Conservation (phyloP, 306 rosid species). For the Parietaria judaica region DNA sequence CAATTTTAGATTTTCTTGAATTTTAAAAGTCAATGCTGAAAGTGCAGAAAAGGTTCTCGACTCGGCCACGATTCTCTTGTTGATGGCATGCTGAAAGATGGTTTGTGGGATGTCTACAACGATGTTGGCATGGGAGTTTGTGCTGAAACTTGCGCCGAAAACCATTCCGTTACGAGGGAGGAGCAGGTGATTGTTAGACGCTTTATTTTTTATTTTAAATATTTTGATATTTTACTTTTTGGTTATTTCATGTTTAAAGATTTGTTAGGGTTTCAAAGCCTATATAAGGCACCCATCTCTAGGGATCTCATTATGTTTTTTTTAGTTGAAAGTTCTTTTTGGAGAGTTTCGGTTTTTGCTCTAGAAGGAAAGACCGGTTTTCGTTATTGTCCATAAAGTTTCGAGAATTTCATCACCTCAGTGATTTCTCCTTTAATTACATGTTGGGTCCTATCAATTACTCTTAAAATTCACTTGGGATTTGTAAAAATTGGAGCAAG, state of each 20-base stretch:
- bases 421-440: too few species aligned
- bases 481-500: neutral
- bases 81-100: constrained; percentile 97
- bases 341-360: too few species aligned
- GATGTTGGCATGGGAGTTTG: constrained; percentile 91
- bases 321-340: too few species aligned
- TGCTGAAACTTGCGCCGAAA: constrained; percentile 92
- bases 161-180: constrained; percentile 71
- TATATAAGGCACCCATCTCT: too few species aligned
- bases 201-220: neutral
- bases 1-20: constrained; percentile 21
- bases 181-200: constrained; percentile 50
- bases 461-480: neutral
- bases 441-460: too few species aligned
- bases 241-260: too few species aligned
- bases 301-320: too few species aligned
- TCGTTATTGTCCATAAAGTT: too few species aligned
- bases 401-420: too few species aligned
- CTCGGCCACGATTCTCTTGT: constrained; percentile 96
- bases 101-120: constrained; percentile 87
- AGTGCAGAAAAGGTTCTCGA: constrained; percentile 96
- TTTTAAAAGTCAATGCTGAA: constrained; percentile 6
- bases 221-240: neutral
- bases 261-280: too few species aligned
- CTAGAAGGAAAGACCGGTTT: too few species aligned